Percentiles rank a stretch among this genome's conserved stretches.
These are phyloP conservation scores for Penicillium pulvis DNA, from an alignment of 495 filamentous ascomycete genomes.

Conservation along the genomic window DNA sequence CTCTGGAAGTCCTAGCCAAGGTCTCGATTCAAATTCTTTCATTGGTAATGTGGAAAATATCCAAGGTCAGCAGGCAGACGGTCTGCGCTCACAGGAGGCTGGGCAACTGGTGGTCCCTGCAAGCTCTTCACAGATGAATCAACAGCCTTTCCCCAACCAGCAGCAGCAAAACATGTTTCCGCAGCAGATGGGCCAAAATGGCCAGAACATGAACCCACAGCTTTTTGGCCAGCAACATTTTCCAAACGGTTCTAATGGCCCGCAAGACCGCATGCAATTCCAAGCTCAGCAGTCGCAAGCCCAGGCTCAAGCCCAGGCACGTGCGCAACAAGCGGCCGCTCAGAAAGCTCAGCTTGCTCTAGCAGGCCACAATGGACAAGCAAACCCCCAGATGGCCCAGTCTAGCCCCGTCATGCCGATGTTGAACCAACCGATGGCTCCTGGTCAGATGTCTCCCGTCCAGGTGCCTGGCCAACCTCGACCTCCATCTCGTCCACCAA, in stretches of 20 bases:
- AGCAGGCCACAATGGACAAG: constrained; percentile 40
- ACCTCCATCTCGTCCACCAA: constrained; percentile 40
- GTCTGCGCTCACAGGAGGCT: constrained; percentile 62
- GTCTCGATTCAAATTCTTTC: constrained; percentile 50
- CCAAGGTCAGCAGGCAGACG: constrained; percentile 63
- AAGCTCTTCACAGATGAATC: constrained; percentile 55
- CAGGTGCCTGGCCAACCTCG: constrained; percentile 41
- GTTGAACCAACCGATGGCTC: constrained; percentile 59
- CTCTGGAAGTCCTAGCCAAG: constrained; percentile 38
- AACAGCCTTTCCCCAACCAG: constrained; percentile 35
- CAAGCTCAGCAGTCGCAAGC: constrained; percentile 39
- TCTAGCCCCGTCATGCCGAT: constrained; percentile 61
- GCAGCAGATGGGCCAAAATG: constrained; percentile 38
- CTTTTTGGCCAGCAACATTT: constrained; percentile 46
- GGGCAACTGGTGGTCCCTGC: constrained; percentile 69
- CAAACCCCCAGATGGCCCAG: constrained; percentile 39
- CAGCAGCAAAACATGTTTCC: constrained; percentile 44
- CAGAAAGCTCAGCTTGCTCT: constrained; percentile 54
- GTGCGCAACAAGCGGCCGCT: constrained; percentile 41
- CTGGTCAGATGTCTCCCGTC: constrained; percentile 47
- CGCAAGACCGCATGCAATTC: constrained; percentile 44
- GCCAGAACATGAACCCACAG: constrained; percentile 46
- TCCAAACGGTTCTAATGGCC: constrained; percentile 37
- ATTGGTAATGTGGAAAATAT: constrained; percentile 57
- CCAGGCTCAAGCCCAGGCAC: constrained; percentile 46